Conservation (phyloP, 139 green algal genomes). For the Chlorella sp. region DNA sequence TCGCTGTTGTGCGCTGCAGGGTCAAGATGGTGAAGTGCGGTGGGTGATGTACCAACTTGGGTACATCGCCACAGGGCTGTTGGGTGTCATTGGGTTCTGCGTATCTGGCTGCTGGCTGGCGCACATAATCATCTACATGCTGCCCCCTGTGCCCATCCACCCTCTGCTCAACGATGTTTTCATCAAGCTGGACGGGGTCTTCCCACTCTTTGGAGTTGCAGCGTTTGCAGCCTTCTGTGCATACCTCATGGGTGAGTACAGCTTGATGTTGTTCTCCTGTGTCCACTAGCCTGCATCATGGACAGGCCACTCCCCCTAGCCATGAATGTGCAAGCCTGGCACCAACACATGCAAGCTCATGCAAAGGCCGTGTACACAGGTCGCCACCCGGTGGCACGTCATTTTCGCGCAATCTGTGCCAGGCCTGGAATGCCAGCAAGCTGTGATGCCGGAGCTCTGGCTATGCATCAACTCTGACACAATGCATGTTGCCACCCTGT, state of each 20-base stretch:
- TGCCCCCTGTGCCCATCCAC: slow-evolving; percentile 56
- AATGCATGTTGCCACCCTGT: too few relatives aligned
- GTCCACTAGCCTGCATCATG: too few relatives aligned
- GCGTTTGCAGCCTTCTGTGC: slow-evolving; percentile 91
- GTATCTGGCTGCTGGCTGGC: slow-evolving; percentile 82
- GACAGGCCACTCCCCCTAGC: too few relatives aligned
- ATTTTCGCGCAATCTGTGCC: too few relatives aligned
- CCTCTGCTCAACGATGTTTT: slow-evolving; percentile 92
- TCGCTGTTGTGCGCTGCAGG: background rate
- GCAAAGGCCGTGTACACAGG: too few relatives aligned
- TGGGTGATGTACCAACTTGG: slow-evolving; percentile 12
- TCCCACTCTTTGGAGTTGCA: slow-evolving; percentile 78
- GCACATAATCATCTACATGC: slow-evolving; percentile 93
- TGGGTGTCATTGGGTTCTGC: slow-evolving; percentile 61
- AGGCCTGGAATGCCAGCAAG: too few relatives aligned
- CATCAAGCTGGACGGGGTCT: slow-evolving; percentile 76
- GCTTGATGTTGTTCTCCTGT: too few relatives aligned
- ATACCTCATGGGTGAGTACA: slow-evolving; percentile 79
- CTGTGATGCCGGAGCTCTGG: too few relatives aligned
- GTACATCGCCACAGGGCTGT: slow-evolving; percentile 53
- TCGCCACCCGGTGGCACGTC: too few relatives aligned
- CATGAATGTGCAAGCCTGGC: too few relatives aligned
- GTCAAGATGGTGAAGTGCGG: slow-evolving; percentile 8
- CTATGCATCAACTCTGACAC: too few relatives aligned
- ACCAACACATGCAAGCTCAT: too few relatives aligned